A percentile compares a stretch with the other conserved stretches of the same genome.
These are phyloP conservation scores for Xylaria castorea DNA, from an alignment of 495 filamentous ascomycete genomes.

Conservation along the genomic window DNA sequence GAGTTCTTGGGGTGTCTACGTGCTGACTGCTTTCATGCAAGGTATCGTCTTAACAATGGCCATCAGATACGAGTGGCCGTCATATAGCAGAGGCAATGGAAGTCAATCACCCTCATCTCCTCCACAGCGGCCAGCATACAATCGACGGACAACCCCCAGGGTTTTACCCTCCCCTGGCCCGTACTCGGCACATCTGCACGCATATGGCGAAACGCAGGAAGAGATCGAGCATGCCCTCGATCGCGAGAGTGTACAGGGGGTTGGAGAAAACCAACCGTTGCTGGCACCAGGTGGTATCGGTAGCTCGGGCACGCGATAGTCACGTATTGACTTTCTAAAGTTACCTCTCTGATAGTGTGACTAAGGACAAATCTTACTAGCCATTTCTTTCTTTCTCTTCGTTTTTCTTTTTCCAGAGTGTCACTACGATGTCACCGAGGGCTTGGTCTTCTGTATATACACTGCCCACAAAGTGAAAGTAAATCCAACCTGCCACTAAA, in stretches of 20 bases:
- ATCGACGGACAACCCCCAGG: constrained; percentile 38
- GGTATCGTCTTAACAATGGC: constrained; percentile 81
- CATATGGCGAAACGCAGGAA: constrained; percentile 48
- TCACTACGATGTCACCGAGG: not conserved
- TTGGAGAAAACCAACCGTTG: constrained; percentile 52
- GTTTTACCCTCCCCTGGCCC: constrained; percentile 44
- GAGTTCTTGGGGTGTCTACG: constrained; percentile 92
- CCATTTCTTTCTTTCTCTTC: not conserved
- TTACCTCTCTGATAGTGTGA: constrained; percentile 3
- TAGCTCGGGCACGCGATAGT: constrained; percentile 37
- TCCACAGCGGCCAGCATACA: constrained; percentile 37
- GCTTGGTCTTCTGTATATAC: not conserved
- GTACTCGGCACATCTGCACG: constrained; percentile 48
- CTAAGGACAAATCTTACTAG: not conserved
- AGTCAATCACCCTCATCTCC: constrained; percentile 24
- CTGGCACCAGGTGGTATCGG: constrained; percentile 48
- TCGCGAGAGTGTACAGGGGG: constrained; percentile 49
- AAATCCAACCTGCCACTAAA: not conserved
- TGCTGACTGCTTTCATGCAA: constrained; percentile 86
- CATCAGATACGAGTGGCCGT: constrained; percentile 71
- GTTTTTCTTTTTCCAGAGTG: not conserved
- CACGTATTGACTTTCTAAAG: not conserved
- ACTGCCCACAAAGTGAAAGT: not conserved
- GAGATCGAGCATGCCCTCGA: constrained; percentile 49
- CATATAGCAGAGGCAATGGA: constrained; percentile 28